These are phyloP conservation scores for Ophiostoma ips DNA, from an alignment of 2,329 filamentous ascomycete genomes.

Conservation along the genomic window DNA sequence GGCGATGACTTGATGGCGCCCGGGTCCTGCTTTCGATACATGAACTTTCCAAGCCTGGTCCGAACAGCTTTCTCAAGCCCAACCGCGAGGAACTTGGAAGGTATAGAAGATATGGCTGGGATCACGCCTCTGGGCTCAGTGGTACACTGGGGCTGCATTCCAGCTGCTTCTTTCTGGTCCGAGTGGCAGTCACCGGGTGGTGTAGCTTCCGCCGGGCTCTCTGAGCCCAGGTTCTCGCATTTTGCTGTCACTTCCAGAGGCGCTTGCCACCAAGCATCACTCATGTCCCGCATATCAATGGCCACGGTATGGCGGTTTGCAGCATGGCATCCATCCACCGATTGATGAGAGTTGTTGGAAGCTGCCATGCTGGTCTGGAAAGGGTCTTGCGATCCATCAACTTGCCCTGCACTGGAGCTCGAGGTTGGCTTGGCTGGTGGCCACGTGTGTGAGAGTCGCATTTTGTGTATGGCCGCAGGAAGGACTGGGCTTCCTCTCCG, in stretches of 20 bases:
- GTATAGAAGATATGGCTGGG: no score
- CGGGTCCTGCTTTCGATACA: neutral
- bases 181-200: neutral
- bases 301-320: neutral
- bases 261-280: neutral
- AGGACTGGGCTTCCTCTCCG: neutral
- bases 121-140: neutral
- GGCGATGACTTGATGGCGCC: neutral
- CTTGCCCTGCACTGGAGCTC: neutral
- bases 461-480: neutral
- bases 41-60: conserved; percentile 7
- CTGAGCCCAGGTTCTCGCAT: no score
- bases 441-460: conserved; percentile 2
- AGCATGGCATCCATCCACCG: neutral
- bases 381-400: neutral
- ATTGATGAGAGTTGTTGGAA: neutral
- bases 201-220: neutral
- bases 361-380: neutral
- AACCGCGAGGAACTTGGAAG: neutral
- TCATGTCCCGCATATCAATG: neutral
- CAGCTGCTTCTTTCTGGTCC: neutral
- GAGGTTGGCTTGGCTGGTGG: neutral
- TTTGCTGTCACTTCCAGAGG: neutral
- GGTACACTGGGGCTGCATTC: no score
- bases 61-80: conserved; percentile 9